These are phyloP conservation scores for Spirogloea muscicola DNA, from an alignment of 139 green algal species.

Conservation along the genomic window DNA sequence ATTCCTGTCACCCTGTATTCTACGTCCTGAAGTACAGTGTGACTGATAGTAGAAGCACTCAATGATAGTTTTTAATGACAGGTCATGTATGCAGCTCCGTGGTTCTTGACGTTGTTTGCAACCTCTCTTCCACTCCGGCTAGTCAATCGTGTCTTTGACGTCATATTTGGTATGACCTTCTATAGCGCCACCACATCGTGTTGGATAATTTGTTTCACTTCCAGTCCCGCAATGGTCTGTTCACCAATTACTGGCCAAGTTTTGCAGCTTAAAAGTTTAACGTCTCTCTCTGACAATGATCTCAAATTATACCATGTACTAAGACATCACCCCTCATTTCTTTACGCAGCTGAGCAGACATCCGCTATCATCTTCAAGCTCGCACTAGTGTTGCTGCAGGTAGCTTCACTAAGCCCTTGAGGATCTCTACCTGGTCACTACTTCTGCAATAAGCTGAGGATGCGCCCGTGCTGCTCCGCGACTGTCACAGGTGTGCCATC, in stretches of 20 bases:
- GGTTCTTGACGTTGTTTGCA: constrained; percentile 88
- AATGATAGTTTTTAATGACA: constrained; percentile 14
- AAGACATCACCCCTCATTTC: neutral
- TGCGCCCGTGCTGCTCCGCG: neutral
- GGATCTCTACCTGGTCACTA: neutral
- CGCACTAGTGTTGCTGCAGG: constrained; percentile 40
- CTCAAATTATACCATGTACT: neutral
- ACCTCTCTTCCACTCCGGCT: constrained; percentile 81
- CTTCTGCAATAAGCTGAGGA: neutral
- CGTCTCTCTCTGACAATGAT: neutral
- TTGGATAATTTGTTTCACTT: neutral
- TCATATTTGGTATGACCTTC: constrained; percentile 66
- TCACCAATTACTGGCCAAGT: neutral
- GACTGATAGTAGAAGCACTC: neutral
- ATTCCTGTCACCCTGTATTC: constrained; percentile 3
- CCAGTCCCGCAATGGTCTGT: too few species aligned
- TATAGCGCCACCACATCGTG: neutral
- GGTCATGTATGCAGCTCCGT: constrained; percentile 83
- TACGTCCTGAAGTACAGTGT: neutral
- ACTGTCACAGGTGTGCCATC: constrained; percentile 13
- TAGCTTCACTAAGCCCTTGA: neutral
- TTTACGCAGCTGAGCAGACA: constrained; percentile 36
- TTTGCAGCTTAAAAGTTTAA: neutral
- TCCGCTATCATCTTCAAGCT: constrained; percentile 42
- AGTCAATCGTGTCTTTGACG: constrained; percentile 75